Evolutionary conservation across 2,329 filamentous ascomycete species (phyloP), one percentile per base, ranked within the genome.

Genomic region (Penicillium sp.): DNA sequence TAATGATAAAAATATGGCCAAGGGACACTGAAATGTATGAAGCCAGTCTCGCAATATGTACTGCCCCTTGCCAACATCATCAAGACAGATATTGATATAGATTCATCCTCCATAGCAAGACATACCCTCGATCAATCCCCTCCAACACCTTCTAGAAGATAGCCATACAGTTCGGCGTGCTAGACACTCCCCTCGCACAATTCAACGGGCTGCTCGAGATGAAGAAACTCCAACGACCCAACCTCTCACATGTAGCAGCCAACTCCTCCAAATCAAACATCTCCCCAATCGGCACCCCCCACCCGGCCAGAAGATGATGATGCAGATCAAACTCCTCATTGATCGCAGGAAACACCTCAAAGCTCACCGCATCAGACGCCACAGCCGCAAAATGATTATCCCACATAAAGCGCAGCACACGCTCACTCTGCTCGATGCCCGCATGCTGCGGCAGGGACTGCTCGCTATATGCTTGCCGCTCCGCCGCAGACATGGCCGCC

Each of bases 321-420:
- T 76, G 74, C 50, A 76, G 60, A 63, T 75, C 73, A 65, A 65
- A 74, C 49, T 75, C 71, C 16, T 64, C 60, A 16, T 72, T 61
- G 13, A 72, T 41, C 16, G 73, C 59, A 7, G 79, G 78, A 64
- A 79, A 82, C 3, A 80, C 80, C 67, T 87, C 85, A 63, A 85
- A 83, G 7, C 79, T 81, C n/a, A 85, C 81, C 40, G 82, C 81
- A 58, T 88, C 86, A 1, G 85, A 84, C 0, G 82, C 85, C 1
- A 87, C 81, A 1, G 85, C 85, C 0, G 83, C 76, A 68, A 88
- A 87, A 47, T 81, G 78, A 56, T 81, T 77, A 55, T 87, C 81
- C 84, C 85, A 87, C 19, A 87, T 73, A 79, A 85, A 88, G 14
- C 80, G 75, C 7, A 86, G 74, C 11, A 82, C 73, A 3, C 71